phyloP scores from a whole-genome alignment of 371 early-diverging fungal species.

The Mortierella sp. region DNA sequence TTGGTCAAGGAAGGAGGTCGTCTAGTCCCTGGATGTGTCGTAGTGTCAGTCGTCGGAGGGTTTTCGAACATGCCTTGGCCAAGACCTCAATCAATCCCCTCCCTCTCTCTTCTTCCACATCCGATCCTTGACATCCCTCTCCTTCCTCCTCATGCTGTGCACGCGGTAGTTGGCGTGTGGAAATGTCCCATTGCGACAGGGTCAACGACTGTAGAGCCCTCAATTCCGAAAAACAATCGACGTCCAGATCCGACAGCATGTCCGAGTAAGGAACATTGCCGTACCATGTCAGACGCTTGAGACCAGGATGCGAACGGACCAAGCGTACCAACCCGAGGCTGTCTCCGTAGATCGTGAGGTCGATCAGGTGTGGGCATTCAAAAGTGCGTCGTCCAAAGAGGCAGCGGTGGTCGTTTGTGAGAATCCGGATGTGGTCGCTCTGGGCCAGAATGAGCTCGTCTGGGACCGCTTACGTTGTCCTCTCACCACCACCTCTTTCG shows the following conservation, averaged over 20 bases:
- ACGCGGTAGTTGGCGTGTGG: not conserved
- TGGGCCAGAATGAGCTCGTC: conserved; percentile 11
- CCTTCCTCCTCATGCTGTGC: not conserved
- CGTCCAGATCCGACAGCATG: conserved; percentile 10
- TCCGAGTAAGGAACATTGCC: conserved; percentile 23
- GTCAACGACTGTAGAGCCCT: conserved; percentile 6
- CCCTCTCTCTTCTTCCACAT: not conserved
- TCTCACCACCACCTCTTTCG: not conserved
- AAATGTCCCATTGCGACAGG: conserved; percentile 25
- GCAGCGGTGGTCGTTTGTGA: conserved; percentile 4
- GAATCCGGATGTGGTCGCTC: conserved; percentile 11
- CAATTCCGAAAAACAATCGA: not conserved
- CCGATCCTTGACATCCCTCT: not conserved
- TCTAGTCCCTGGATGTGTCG: not conserved
- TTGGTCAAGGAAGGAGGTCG: not conserved
- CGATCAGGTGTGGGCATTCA: conserved; percentile 15
- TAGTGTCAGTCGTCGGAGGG: not conserved
- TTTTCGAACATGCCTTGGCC: not conserved
- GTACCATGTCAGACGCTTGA: conserved; percentile 18
- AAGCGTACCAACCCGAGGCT: conserved; percentile 4
- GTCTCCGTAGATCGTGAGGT: conserved; percentile 10
- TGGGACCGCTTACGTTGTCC: no score
- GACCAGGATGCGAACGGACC: not conserved
- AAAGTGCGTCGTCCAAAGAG: not conserved
- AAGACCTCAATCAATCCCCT: not conserved